These are phyloP conservation scores for Coniochaeta sp. DNA, from an alignment of 2,329 filamentous ascomycete species.

Conservation along the genomic window DNA sequence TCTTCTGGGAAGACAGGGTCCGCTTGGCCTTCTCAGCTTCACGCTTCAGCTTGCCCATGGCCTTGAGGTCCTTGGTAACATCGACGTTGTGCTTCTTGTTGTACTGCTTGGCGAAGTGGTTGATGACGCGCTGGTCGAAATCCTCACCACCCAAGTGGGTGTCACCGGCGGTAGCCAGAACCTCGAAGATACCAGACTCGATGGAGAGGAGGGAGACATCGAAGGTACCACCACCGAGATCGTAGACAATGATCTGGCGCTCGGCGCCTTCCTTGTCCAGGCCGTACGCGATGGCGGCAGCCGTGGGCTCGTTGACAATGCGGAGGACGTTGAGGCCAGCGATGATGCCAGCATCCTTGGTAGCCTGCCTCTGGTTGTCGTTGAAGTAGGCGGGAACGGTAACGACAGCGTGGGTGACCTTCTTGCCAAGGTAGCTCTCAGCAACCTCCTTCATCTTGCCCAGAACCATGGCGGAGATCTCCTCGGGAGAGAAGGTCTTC, in stretches of 20 bases:
- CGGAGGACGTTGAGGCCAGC: conserved; percentile 92
- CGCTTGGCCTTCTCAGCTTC: conserved; percentile 99
- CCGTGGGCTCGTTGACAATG: conserved; percentile 94
- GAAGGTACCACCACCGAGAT: conserved; percentile 90
- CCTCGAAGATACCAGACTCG: conserved; percentile 89
- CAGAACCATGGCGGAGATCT: conserved; percentile 55
- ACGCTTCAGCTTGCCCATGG: conserved; percentile 99
- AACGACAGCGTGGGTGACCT: conserved; percentile 81
- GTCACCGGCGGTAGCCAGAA: conserved; percentile 90
- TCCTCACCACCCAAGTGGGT: conserved; percentile 97
- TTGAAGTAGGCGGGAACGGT: conserved; percentile 98
- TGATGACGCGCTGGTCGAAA: conserved; percentile 97
- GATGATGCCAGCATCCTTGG: conserved; percentile 89
- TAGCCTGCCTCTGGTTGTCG: conserved; percentile 93
- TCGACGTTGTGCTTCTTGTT: conserved; percentile 97
- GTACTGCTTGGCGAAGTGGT: conserved; percentile 92
- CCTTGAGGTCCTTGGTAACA: conserved; percentile 89
- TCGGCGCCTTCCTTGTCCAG: conserved; percentile 80
- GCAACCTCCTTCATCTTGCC: conserved; percentile 59
- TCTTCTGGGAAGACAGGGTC: conserved; percentile 90
- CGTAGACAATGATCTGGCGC: conserved; percentile 86
- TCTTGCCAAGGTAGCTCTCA: conserved; percentile 73
- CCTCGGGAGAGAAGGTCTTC: conserved; percentile 55
- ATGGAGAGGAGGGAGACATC: conserved; percentile 92
- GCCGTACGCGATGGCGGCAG: conserved; percentile 90